phyloP scores from a whole-genome alignment of 345 rosid species.

The Cardiospermum halicacabum region DNA sequence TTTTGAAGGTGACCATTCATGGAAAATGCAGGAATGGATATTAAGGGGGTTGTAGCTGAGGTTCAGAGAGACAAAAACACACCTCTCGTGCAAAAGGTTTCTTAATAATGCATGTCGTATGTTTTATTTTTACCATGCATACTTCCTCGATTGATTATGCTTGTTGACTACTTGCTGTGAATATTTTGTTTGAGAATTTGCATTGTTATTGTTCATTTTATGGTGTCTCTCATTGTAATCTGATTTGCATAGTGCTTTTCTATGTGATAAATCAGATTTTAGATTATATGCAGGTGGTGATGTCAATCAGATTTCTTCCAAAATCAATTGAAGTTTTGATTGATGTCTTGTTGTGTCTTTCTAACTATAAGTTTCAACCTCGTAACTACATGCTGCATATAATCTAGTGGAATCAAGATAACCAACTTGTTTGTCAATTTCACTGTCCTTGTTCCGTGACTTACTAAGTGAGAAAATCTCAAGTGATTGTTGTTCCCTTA shows the following conservation, averaged over 20 bases:
- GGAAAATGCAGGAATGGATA: slow-evolving; percentile 81
- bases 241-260: slow-evolving; percentile 1
- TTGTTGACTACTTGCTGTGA: neutral
- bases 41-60: slow-evolving; percentile 82
- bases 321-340: slow-evolving; percentile 70
- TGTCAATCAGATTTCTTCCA: slow-evolving; percentile 70
- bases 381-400: neutral
- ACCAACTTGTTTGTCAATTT: neutral
- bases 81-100: slow-evolving; percentile 79
- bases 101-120: slow-evolving; percentile 18
- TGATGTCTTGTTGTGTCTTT: slow-evolving; percentile 58
- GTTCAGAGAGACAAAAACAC: slow-evolving; percentile 65
- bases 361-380: slow-evolving; percentile 16
- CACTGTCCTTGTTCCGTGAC: neutral
- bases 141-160: too few relatives aligned
- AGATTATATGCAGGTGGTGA: slow-evolving; percentile 88
- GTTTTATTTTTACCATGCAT: slow-evolving; percentile 9
- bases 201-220: neutral
- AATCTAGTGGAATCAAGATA: neutral
- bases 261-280: slow-evolving; percentile 33
- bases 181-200: neutral
- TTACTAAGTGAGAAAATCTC: neutral
- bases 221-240: neutral
- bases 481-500: neutral
- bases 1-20: slow-evolving; percentile 35